Evolutionary conservation across 257 asterid species (phyloP).

Genomic region (Nemophila menziesii): DNA sequence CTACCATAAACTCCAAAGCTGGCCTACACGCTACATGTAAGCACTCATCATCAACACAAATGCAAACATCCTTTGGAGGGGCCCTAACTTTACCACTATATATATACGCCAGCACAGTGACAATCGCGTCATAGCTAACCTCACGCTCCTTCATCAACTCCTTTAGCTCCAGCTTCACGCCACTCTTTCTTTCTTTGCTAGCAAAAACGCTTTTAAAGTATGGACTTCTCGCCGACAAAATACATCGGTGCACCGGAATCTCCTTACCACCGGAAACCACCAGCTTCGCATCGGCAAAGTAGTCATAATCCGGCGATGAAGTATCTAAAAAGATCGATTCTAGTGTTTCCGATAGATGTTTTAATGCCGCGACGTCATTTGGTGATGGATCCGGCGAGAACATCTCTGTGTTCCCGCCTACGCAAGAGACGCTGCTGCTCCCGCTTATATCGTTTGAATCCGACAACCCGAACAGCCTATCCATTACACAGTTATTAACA

Average conservation of each 20-base stretch:
- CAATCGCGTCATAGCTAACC: slow-evolving; percentile 65
- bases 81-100: slow-evolving; percentile 62
- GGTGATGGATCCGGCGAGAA: slow-evolving; percentile 18
- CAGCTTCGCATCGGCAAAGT: slow-evolving; percentile 68
- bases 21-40: slow-evolving; percentile 81
- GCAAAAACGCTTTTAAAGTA: slow-evolving; percentile 48
- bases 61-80: slow-evolving; percentile 47
- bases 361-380: slow-evolving; percentile 33
- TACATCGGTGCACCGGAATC: slow-evolving; percentile 75
- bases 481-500: slow-evolving; percentile 31
- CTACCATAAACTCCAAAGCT: slow-evolving; percentile 49
- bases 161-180: slow-evolving; percentile 41
- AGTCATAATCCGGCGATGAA: slow-evolving; percentile 48
- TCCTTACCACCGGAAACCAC: slow-evolving; percentile 46
- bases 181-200: slow-evolving; percentile 18
- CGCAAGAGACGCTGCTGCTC: slow-evolving; percentile 60
- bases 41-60: slow-evolving; percentile 79
- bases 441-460: slow-evolving; percentile 60
- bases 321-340: slow-evolving; percentile 48
- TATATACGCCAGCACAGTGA: slow-evolving; percentile 53
- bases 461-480: slow-evolving; percentile 34
- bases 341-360: slow-evolving; percentile 53
- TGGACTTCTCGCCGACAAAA: slow-evolving; percentile 63
- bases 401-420: slow-evolving; percentile 24
- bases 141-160: slow-evolving; percentile 58